Percentiles rank a stretch among this genome's conserved stretches.
phyloP scores from a whole-genome alignment of 2,329 filamentous ascomycete species.

The Diaporthe nobilis region DNA sequence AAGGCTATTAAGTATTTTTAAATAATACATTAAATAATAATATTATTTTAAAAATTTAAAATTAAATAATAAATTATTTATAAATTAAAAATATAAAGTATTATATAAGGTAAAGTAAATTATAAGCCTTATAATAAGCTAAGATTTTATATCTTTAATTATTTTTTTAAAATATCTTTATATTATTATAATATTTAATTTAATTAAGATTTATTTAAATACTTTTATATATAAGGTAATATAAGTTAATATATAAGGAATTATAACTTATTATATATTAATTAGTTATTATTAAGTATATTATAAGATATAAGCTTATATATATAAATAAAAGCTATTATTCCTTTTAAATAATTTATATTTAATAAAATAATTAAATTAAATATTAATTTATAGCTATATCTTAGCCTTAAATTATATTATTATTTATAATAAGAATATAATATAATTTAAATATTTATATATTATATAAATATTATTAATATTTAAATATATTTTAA shows the following conservation, averaged over 20 bases:
- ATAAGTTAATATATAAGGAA: neutral
- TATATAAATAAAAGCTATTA: neutral
- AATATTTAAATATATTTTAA: neutral
- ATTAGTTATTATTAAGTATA: neutral
- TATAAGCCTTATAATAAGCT: neutral
- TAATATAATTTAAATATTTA: neutral
- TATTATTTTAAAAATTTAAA: neutral
- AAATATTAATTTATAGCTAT: neutral
- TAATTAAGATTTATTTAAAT: neutral
- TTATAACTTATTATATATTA: constrained; percentile 2
- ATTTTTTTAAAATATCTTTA: neutral
- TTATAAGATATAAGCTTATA: neutral
- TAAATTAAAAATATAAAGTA: neutral
- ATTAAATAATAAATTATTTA: neutral
- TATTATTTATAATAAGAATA: neutral
- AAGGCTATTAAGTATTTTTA: neutral
- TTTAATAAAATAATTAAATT: neutral
- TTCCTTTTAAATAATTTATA: neutral
- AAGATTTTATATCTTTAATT: neutral
- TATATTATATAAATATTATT: neutral
- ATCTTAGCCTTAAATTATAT: neutral
- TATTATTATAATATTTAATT: neutral
- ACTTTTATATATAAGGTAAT: neutral
- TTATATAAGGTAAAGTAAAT: neutral
- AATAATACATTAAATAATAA: neutral